phyloP scores from a whole-genome alignment of 2,329 filamentous ascomycete genomes.

The Alternaria ventricosa region DNA sequence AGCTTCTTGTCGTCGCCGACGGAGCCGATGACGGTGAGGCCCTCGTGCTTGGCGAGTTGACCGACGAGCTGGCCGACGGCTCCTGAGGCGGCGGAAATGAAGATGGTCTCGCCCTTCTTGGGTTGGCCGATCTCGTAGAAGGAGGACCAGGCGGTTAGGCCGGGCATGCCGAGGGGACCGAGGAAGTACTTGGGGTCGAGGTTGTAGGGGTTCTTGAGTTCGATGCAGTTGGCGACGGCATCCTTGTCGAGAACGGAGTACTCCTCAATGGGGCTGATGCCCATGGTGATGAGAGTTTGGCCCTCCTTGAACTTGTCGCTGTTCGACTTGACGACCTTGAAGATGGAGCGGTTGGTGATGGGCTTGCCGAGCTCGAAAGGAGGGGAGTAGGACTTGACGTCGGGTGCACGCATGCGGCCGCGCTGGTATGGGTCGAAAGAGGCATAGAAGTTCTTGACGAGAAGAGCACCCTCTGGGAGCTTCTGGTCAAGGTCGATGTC shows the following conservation, averaged over 20 bases:
- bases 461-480: constrained; percentile 68
- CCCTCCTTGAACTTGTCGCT: constrained; percentile 68
- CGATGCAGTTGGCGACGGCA: constrained; percentile 54
- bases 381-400: constrained; percentile 70
- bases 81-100: constrained; percentile 79
- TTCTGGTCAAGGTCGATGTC: constrained; percentile 71
- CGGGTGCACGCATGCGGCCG: constrained; percentile 73
- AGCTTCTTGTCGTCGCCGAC: constrained; percentile 83
- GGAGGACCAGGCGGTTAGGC: constrained; percentile 75
- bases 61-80: constrained; percentile 85
- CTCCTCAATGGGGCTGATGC: constrained; percentile 67
- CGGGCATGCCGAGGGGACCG: constrained; percentile 79
- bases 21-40: constrained; percentile 78
- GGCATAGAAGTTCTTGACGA: constrained; percentile 72
- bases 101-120: constrained; percentile 80
- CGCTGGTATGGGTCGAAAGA: constrained; percentile 88
- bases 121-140: constrained; percentile 78
- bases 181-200: constrained; percentile 73
- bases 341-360: constrained; percentile 68
- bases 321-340: constrained; percentile 75
- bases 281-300: constrained; percentile 66
- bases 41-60: constrained; percentile 82
- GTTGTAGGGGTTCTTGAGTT: constrained; percentile 72
- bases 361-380: constrained; percentile 68
- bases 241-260: constrained; percentile 66